These are phyloP conservation scores for Paralagenidium karlingii DNA, from an alignment of 352 stramenopile species.

Conservation along the genomic window DNA sequence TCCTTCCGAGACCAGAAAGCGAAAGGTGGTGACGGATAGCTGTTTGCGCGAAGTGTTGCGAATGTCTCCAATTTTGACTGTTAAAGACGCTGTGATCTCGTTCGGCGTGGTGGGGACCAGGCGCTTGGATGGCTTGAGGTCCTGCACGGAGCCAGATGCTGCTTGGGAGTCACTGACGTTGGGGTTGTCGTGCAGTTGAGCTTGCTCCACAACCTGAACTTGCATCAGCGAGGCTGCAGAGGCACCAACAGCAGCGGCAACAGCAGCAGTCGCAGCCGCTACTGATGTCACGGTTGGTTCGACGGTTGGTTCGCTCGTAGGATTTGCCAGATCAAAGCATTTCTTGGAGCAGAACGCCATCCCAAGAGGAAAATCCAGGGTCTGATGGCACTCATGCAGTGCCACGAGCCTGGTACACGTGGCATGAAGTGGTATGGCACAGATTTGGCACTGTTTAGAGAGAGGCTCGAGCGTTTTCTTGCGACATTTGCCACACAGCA, in stretches of 20 bases:
- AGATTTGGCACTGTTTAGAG: conserved; percentile 21
- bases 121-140: conserved; percentile 4
- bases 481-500: conserved; percentile 15
- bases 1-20: conserved; percentile 52
- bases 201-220: too few species aligned
- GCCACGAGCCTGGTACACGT: conserved; percentile 23
- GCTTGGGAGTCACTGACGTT: background rate
- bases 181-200: background rate
- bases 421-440: conserved; percentile 16
- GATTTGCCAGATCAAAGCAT: conserved; percentile 19
- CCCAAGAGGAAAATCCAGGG: conserved; percentile 16
- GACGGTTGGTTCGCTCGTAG: background rate
- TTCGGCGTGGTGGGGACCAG: conserved; percentile 30
- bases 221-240: too few species aligned
- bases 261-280: conserved; percentile 1
- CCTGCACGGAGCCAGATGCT: background rate
- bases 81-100: conserved; percentile 46
- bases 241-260: too few species aligned
- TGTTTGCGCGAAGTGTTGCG: conserved; percentile 58
- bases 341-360: conserved; percentile 22
- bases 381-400: conserved; percentile 17
- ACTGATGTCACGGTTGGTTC: conserved; percentile 1
- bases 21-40: conserved; percentile 38
- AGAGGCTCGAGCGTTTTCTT: conserved; percentile 17
- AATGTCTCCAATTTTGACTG: conserved; percentile 66